These are phyloP conservation scores for Penicillium canariense DNA, from an alignment of 495 filamentous ascomycete genomes.

Conservation along the genomic window DNA sequence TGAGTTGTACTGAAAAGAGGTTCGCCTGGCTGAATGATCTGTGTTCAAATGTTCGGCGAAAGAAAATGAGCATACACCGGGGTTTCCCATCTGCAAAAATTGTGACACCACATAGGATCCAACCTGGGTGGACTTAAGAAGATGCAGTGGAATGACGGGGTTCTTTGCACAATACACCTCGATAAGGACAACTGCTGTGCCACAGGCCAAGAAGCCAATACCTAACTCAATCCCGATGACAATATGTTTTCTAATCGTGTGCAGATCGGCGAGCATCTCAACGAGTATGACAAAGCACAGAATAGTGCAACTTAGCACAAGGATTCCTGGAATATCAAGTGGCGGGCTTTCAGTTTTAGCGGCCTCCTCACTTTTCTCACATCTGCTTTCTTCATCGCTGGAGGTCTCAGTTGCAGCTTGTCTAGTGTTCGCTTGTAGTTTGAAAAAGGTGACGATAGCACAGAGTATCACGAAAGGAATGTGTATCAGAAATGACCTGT, in stretches of 20 bases:
- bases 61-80: not conserved
- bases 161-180: not conserved
- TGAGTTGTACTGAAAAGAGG: not conserved
- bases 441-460: not conserved
- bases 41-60: not conserved
- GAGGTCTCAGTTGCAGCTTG: not conserved
- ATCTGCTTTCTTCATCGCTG: not conserved
- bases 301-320: not conserved
- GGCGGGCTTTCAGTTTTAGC: not conserved
- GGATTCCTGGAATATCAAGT: not conserved
- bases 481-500: not conserved
- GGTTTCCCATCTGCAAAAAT: not conserved
- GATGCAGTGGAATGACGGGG: not conserved
- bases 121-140: not conserved
- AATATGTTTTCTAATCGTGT: not conserved
- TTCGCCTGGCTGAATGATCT: not conserved
- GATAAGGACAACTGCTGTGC: not conserved
- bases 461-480: not conserved
- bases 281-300: not conserved
- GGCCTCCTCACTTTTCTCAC: not conserved
- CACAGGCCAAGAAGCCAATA: not conserved
- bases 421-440: not conserved
- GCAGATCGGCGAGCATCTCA: not conserved
- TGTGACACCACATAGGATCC: not conserved
- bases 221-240: not conserved